These are phyloP conservation scores for Candida oleophila DNA, from an alignment of 805 yeast genomes.

Conservation along the genomic window DNA sequence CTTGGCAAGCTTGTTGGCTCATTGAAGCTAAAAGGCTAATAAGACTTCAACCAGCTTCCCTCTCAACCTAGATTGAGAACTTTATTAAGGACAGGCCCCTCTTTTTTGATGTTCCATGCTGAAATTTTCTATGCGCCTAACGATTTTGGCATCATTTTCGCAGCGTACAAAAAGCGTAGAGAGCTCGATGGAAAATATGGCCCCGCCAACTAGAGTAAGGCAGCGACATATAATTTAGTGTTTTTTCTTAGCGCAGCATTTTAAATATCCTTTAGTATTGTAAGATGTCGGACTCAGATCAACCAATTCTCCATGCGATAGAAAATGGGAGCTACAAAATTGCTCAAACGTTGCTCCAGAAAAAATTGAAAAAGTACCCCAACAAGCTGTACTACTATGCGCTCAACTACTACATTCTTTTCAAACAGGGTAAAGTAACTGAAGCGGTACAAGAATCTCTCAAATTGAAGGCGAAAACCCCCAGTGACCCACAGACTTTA, in stretches of 20 bases:
- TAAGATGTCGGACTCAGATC: slow-evolving; percentile 22
- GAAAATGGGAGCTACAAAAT: slow-evolving; percentile 51
- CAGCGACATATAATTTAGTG: background rate
- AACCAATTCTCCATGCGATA: slow-evolving; percentile 41
- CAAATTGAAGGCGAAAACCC: slow-evolving; percentile 32
- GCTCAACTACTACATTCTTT: slow-evolving; percentile 34
- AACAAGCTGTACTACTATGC: slow-evolving; percentile 54
- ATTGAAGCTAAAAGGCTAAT: no score
- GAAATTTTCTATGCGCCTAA: background rate
- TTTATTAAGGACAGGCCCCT: no score
- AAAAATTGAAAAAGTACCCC: slow-evolving; percentile 56
- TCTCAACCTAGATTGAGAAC: no score
- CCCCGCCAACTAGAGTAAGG: no score
- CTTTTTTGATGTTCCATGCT: background rate
- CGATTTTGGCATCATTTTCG: background rate
- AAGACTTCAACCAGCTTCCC: no score
- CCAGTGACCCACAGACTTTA: slow-evolving; percentile 57
- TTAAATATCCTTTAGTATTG: background rate
- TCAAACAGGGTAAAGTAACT: slow-evolving; percentile 28
- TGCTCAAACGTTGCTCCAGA: slow-evolving; percentile 50
- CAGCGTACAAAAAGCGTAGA: background rate
- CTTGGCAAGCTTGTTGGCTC: no score
- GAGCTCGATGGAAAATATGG: background rate
- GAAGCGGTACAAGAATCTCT: slow-evolving; percentile 33
- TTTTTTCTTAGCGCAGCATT: background rate